Percentiles rank a stretch among this genome's conserved stretches.
These are phyloP conservation scores for Xylaria grammica DNA, from an alignment of 495 filamentous ascomycete genomes.

Conservation along the genomic window DNA sequence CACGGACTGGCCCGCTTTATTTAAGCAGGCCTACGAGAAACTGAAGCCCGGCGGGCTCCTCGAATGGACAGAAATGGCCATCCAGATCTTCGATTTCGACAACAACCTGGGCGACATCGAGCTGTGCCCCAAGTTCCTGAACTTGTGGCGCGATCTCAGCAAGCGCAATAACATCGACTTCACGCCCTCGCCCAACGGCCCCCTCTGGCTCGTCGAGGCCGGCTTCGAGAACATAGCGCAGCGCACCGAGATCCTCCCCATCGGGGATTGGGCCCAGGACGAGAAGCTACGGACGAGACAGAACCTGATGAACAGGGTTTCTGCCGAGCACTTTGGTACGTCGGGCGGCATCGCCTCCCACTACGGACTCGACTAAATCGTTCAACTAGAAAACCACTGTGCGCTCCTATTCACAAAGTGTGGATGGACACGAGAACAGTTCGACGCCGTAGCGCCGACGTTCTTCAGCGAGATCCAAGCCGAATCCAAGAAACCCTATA, in stretches of 20 bases:
- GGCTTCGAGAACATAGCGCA: constrained; percentile 62
- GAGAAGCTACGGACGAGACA: constrained; percentile 33
- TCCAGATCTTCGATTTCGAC: constrained; percentile 58
- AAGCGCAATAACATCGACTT: constrained; percentile 46
- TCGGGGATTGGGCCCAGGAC: constrained; percentile 38
- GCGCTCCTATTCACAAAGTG: constrained; percentile 32
- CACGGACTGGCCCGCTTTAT: constrained; percentile 61
- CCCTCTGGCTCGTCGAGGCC: constrained; percentile 53
- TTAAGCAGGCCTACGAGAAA: constrained; percentile 53
- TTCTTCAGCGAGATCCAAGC: constrained; percentile 29
- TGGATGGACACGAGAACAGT: constrained; percentile 34
- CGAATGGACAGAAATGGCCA: constrained; percentile 51
- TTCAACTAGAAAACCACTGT: constrained; percentile 28
- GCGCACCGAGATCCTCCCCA: constrained; percentile 39
- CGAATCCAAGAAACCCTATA: constrained; percentile 27
- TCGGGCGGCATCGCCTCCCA: neutral
- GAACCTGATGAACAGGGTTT: constrained; percentile 29
- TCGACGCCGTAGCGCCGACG: constrained; percentile 27
- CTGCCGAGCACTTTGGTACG: constrained; percentile 32
- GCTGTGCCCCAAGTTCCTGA: constrained; percentile 44
- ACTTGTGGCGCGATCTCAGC: constrained; percentile 44
- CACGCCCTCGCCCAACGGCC: constrained; percentile 39
- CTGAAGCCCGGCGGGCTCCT: constrained; percentile 64
- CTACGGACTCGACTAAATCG: constrained; percentile 15
- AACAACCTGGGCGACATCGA: constrained; percentile 61